phyloP scores from a whole-genome alignment of 306 rosid genomes.

The Cotoneaster glaucophyllus region DNA sequence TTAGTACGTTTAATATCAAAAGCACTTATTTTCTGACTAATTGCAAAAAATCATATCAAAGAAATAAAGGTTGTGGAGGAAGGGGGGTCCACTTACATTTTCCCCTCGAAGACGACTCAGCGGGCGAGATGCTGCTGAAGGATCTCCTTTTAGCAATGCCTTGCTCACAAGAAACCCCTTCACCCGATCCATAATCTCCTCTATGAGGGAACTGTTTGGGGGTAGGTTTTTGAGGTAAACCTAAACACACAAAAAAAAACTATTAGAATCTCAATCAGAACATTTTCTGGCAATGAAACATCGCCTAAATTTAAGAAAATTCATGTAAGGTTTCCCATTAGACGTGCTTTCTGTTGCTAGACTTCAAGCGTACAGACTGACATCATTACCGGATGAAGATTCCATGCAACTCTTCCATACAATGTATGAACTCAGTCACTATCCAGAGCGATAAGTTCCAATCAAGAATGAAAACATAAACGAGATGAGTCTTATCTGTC shows the following conservation, averaged over 20 bases:
- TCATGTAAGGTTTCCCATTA: not conserved
- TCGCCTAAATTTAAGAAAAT: not conserved
- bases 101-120: constrained; percentile 66
- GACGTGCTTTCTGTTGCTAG: not conserved
- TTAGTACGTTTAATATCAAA: too few relatives aligned
- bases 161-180: constrained; percentile 81
- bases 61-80: not conserved
- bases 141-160: constrained; percentile 75
- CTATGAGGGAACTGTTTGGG: constrained; percentile 72
- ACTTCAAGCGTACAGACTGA: not conserved
- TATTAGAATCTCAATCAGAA: not conserved
- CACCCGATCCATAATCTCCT: constrained; percentile 71
- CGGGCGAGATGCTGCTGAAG: constrained; percentile 45
- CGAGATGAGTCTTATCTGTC: not conserved
- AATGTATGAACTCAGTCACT: not conserved
- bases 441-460: not conserved
- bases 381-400: not conserved
- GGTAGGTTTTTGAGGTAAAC: constrained; percentile 85
- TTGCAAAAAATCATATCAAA: not conserved
- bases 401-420: not conserved
- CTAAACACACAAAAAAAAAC: constrained; percentile 27
- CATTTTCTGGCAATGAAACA: not conserved
- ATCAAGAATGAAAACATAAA: not conserved
- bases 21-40: not conserved
- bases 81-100: constrained; percentile 43